Evolutionary conservation across 805 yeast species (phyloP).

Genomic region (Lachancea lanzarotensis): DNA sequence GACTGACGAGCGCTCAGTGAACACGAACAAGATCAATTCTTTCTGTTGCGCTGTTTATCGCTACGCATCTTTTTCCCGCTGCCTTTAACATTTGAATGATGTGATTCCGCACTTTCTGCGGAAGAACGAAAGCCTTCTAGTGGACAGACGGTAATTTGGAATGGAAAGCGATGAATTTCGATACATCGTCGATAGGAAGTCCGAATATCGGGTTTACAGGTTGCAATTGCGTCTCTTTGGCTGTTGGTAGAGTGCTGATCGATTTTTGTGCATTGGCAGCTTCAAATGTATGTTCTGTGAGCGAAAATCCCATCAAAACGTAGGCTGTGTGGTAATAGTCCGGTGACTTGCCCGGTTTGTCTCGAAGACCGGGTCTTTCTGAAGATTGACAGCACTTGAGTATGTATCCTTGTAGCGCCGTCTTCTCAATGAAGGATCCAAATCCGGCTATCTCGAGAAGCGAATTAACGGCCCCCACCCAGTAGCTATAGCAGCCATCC

Average conservation of each 20-base stretch:
- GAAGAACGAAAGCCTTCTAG: too few species aligned
- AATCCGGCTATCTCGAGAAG: conserved; percentile 33
- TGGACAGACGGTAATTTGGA: background rate
- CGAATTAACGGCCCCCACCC: conserved; percentile 85
- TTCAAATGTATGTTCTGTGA: conserved; percentile 17
- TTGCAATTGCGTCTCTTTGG: conserved; percentile 8
- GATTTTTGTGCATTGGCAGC: background rate
- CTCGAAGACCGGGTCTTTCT: conserved; percentile 67
- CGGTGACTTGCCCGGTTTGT: conserved; percentile 74
- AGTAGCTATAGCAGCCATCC: conserved; percentile 92
- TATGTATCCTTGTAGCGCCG: conserved; percentile 57
- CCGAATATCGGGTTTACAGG: conserved; percentile 55
- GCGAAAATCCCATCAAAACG: conserved; percentile 61
- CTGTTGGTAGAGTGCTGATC: conserved; percentile 3
- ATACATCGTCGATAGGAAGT: conserved; percentile 41
- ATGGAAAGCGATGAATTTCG: conserved; percentile 23
- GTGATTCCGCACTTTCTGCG: too few species aligned
- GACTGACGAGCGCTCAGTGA: too few species aligned
- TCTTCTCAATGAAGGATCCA: conserved; percentile 41
- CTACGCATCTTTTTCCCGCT: too few species aligned
- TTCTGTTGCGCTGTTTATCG: too few species aligned
- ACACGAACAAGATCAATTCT: too few species aligned
- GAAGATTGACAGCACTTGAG: conserved; percentile 66
- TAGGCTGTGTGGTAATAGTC: conserved; percentile 93
- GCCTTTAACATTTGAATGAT: too few species aligned